These are phyloP conservation scores for Lactarius hatsudake DNA, from an alignment of 768 basidiomycete species.

Conservation along the genomic window DNA sequence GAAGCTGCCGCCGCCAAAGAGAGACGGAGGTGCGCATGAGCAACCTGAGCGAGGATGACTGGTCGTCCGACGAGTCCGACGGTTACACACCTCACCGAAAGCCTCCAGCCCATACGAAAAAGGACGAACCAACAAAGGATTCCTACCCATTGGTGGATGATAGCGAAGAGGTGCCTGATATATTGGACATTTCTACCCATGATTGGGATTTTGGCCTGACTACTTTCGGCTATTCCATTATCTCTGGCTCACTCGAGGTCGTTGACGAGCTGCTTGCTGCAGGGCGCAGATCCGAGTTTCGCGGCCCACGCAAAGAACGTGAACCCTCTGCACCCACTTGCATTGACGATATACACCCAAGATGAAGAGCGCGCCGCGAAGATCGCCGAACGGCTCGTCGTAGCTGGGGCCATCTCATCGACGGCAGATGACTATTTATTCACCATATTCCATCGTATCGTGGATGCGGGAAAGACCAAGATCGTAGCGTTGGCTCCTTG, in stretches of 20 bases:
- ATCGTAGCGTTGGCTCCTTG: slow-evolving; percentile 32
- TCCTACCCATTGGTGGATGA: slow-evolving; percentile 50
- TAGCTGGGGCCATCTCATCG: slow-evolving; percentile 33
- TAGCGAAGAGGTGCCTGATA: slow-evolving; percentile 47
- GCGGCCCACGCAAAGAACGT: slow-evolving; percentile 34
- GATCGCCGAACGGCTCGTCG: slow-evolving; percentile 33
- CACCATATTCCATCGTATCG: slow-evolving; percentile 36
- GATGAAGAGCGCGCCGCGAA: slow-evolving; percentile 30
- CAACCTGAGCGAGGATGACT: slow-evolving; percentile 28
- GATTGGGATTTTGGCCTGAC: slow-evolving; percentile 62
- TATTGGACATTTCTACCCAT: slow-evolving; percentile 48
- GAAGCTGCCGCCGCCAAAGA: slow-evolving; percentile 12
- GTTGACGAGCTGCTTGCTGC: slow-evolving; percentile 47
- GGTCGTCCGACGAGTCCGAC: slow-evolving; percentile 22
- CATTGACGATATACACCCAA: slow-evolving; percentile 31
- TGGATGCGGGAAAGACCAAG: slow-evolving; percentile 28
- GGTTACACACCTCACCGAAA: slow-evolving; percentile 26
- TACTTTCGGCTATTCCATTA: slow-evolving; percentile 50
- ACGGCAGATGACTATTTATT: slow-evolving; percentile 33
- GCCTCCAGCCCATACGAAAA: slow-evolving; percentile 29
- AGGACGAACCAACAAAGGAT: slow-evolving; percentile 29
- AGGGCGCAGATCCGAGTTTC: slow-evolving; percentile 46
- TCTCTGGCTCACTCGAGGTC: slow-evolving; percentile 44
- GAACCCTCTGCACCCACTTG: slow-evolving; percentile 31
- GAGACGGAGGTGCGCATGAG: slow-evolving; percentile 26